Evolutionary conservation across 1,139 yeast species (phyloP).

Genomic region (Pichia sp.): DNA sequence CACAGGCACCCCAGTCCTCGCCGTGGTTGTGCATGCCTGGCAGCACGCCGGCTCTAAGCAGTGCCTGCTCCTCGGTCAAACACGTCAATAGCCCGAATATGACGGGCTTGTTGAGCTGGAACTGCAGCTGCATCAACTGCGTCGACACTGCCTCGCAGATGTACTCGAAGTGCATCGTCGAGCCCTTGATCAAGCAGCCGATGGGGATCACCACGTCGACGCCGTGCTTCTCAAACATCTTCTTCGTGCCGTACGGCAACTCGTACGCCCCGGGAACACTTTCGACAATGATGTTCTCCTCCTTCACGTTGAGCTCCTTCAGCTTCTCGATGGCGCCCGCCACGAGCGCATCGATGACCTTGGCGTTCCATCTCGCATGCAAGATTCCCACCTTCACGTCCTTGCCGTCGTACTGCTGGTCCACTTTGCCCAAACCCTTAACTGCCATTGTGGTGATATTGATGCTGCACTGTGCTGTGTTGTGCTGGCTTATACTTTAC

Average conservation of each 20-base stretch:
- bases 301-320: conserved; percentile 60
- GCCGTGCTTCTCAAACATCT: conserved; percentile 45
- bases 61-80: conserved; percentile 89
- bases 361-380: conserved; percentile 92
- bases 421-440: conserved; percentile 73
- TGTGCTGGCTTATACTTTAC: too few relatives aligned
- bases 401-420: conserved; percentile 68
- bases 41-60: conserved; percentile 86
- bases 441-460: conserved; percentile 51
- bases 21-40: conserved; percentile 91
- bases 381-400: conserved; percentile 73
- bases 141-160: conserved; percentile 87
- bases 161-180: conserved; percentile 97
- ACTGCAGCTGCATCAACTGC: conserved; percentile 79
- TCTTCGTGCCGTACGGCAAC: conserved; percentile 75
- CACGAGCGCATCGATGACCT: conserved; percentile 74
- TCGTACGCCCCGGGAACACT: conserved; percentile 94
- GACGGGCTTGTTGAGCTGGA: conserved; percentile 67
- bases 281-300: conserved; percentile 72
- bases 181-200: conserved; percentile 92
- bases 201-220: conserved; percentile 89
- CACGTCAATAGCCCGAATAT: conserved; percentile 93
- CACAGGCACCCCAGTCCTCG: conserved; percentile 98
- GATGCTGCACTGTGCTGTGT: too few relatives aligned
- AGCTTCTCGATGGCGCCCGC: conserved; percentile 68